Evolutionary conservation across 306 rosid genomes (phyloP).

Genomic region (Pachyrhizus erosus): DNA sequence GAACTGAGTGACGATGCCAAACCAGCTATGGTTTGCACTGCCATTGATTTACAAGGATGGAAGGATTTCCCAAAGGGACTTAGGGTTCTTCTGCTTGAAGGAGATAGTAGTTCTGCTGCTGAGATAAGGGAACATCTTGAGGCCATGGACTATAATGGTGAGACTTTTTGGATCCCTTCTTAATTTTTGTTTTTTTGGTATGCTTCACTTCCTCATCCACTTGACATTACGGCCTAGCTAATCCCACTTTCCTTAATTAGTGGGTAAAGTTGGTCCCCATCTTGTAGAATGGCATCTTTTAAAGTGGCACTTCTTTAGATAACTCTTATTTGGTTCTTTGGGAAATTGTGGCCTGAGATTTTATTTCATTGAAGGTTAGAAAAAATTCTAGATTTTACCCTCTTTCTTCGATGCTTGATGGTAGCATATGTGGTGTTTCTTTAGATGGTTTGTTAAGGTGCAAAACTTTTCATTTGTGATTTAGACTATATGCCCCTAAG

Average conservation of each 20-base stretch:
- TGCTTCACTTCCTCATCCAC: constrained; percentile 37
- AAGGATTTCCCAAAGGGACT: constrained; percentile 97
- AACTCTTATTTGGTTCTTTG: constrained; percentile 33
- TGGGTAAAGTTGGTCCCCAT: constrained; percentile 51
- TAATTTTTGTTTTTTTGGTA: not conserved
- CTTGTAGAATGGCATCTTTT: constrained; percentile 46
- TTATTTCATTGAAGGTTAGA: constrained; percentile 38
- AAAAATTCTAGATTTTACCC: constrained; percentile 16
- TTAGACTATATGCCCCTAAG: constrained; percentile 17
- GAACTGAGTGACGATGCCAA: constrained; percentile 87
- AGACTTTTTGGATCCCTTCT: constrained; percentile 35
- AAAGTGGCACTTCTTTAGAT: constrained; percentile 45
- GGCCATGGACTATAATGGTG: constrained; percentile 90
- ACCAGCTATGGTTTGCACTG: constrained; percentile 99
- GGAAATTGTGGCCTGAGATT: constrained; percentile 46
- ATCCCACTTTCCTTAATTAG: constrained; percentile 40
- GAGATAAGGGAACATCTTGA: constrained; percentile 80
- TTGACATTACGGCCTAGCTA: constrained; percentile 31
- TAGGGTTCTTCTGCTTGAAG: constrained; percentile 87
- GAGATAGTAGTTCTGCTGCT: constrained; percentile 73
- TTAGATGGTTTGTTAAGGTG: constrained; percentile 36
- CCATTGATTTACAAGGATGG: constrained; percentile 92
- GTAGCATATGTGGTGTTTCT: constrained; percentile 31
- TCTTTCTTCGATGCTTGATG: constrained; percentile 36
- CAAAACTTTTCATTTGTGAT: constrained; percentile 13